A percentile compares a stretch with the other conserved stretches of the same genome.
phyloP scores from a whole-genome alignment of 1,139 yeast genomes.

The Arxiozyma heterogenica region DNA sequence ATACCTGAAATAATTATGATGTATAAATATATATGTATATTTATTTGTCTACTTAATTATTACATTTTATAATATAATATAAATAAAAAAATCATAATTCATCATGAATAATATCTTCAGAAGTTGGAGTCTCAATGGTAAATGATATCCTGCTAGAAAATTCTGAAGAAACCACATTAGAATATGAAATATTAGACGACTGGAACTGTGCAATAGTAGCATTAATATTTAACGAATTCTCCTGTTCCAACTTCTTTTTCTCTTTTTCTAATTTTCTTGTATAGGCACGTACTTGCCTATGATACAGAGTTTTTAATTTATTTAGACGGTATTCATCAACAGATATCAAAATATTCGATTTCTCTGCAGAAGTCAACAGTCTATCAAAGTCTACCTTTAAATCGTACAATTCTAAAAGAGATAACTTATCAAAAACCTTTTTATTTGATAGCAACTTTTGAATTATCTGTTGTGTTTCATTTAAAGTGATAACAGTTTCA shows the following conservation, averaged over 20 bases:
- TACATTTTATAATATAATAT: too few relatives aligned
- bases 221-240: background rate
- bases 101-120: constrained; percentile 4
- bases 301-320: constrained; percentile 17
- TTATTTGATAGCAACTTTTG: constrained; percentile 7
- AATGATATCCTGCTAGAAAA: background rate
- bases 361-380: constrained; percentile 8
- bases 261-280: constrained; percentile 21
- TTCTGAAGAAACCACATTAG: background rate
- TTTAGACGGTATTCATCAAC: constrained; percentile 19
- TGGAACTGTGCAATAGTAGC: background rate
- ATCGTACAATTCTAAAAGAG: constrained; percentile 22
- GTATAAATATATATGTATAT: too few relatives aligned
- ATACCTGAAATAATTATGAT: background rate
- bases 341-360: constrained; percentile 9
- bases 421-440: constrained; percentile 6
- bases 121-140: background rate
- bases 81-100: constrained; percentile 1
- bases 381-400: constrained; percentile 18
- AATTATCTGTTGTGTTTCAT: constrained; percentile 7
- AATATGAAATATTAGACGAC: background rate
- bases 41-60: too few relatives aligned
- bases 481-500: constrained; percentile 5
- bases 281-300: constrained; percentile 18
- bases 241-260: constrained; percentile 9